Percentiles rank a stretch among this genome's conserved stretches.
These are phyloP conservation scores for Ascodesmis nigricans DNA, from an alignment of 495 filamentous ascomycete species.

Conservation along the genomic window DNA sequence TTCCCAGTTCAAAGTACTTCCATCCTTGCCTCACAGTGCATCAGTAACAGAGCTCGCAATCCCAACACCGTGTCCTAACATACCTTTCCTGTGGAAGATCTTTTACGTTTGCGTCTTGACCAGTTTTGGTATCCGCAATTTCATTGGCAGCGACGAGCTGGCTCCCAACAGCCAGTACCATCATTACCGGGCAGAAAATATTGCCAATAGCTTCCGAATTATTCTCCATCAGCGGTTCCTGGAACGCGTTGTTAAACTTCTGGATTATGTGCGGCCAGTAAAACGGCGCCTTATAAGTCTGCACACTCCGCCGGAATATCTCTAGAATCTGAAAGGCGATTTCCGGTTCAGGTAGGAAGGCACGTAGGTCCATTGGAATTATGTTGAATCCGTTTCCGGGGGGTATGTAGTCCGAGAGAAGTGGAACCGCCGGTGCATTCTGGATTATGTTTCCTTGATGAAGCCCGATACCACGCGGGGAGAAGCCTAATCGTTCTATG, in stretches of 20 bases:
- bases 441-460: constrained; percentile 1
- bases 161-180: constrained; percentile 17
- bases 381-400: no score
- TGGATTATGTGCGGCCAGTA: constrained; percentile 19
- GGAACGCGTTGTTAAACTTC: constrained; percentile 18
- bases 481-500: constrained; percentile 14
- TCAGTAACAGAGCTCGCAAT: no score
- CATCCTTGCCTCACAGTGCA: constrained; percentile 15
- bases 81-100: no score
- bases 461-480: neutral
- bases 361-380: constrained; percentile 13
- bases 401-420: constrained; percentile 1
- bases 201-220: constrained; percentile 17
- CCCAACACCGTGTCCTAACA: no score
- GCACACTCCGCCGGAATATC: constrained; percentile 12
- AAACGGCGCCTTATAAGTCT: constrained; percentile 18
- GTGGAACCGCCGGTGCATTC: neutral
- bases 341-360: constrained; percentile 11
- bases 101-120: neutral
- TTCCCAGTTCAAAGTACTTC: constrained; percentile 20
- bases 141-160: constrained; percentile 16
- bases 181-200: constrained; percentile 18
- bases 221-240: constrained; percentile 13
- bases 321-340: constrained; percentile 13
- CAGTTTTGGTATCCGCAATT: neutral